Evolutionary conservation across 169 alveolate species (phyloP), one percentile per base, ranked within the genome.

Genomic region (Plasmodium fragile): DNA sequence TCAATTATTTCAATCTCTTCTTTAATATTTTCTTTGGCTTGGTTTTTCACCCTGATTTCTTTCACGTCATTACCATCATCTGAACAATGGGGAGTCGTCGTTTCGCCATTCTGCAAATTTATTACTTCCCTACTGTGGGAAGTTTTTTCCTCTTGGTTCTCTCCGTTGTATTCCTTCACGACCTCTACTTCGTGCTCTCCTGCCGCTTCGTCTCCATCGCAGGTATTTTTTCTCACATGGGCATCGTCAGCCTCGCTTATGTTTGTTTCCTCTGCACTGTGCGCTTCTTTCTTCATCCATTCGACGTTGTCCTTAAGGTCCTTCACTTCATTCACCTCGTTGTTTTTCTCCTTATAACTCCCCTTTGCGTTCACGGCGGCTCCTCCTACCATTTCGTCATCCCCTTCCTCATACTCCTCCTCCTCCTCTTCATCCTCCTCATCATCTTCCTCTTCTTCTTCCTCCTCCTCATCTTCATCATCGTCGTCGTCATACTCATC

Each of bases 401-500:
- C 89, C 32, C 0, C 53, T 11, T 52, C 28, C 16, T 49, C 39
- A 3, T 41, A 34, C 4, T 2, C 34, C 5, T 82, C 52, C 1
- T 69, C 36, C 2, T 82, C 82, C 34, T 69, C 55, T 43, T 45
- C 65, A 0, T 72, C n/a, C n/a, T n/a, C 72, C 52, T 78, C 84
- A 32, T 84, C 92, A 0, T 84, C 72, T n/a, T 84, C 83, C 6
- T 73, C 82, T 22, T 72, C 93, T 39, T 73, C 75, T 3, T 69
- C 69, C 4, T 84, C 70, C 5, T 72, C 92, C 36, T 83, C 81
- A 5, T 41, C 82, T 0, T 82, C 87, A 8, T 49, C 39, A 34
- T 81, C 89, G 7, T 81, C 32, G 13, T 81, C 89, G 18, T 81
- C 89, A n/a, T 52, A 25, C 43, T 81, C 89, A 10, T 81, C 89